Conservation (phyloP, 2,329 filamentous ascomycete genomes). For the Epicoccum nigrum region DNA sequence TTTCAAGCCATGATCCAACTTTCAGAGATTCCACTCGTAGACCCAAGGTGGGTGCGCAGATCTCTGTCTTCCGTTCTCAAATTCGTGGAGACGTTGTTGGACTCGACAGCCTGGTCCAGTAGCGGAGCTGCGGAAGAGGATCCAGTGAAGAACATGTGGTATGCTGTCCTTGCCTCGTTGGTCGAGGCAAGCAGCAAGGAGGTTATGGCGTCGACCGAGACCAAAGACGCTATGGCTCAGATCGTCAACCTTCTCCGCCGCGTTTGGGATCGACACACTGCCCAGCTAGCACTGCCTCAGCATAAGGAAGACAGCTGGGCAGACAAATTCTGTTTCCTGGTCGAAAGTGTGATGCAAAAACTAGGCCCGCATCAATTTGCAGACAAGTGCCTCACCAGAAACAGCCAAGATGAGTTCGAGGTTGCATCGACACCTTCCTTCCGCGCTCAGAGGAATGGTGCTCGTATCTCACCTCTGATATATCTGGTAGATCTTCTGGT, state of each 20-base stretch:
- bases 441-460: conserved; percentile 54
- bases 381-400: conserved; percentile 57
- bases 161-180: conserved; percentile 65
- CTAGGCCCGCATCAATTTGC: conserved; percentile 59
- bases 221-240: conserved; percentile 76
- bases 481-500: conserved; percentile 69
- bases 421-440: conserved; percentile 71
- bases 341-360: conserved; percentile 57
- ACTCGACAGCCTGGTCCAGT: conserved; percentile 55
- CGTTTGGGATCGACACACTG: conserved; percentile 67
- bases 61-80: conserved; percentile 71
- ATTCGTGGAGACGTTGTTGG: conserved; percentile 61
- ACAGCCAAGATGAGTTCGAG: conserved; percentile 65
- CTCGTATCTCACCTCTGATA: conserved; percentile 66
- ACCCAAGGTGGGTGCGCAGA: conserved; percentile 84
- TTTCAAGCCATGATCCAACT: conserved; percentile 54
- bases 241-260: conserved; percentile 72
- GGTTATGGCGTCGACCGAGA: conserved; percentile 84
- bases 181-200: conserved; percentile 79
- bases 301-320: conserved; percentile 52
- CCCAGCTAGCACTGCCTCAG: conserved; percentile 40
- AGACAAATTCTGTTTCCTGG: conserved; percentile 58
- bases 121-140: conserved; percentile 45
- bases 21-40: conserved; percentile 81
- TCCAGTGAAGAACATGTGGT: conserved; percentile 66